A percentile compares a stretch with the other conserved stretches of the same genome.
Conservation (phyloP, 1,284 basidiomycete genomes). For the Cutaneotrichosporon sp. region DNA sequence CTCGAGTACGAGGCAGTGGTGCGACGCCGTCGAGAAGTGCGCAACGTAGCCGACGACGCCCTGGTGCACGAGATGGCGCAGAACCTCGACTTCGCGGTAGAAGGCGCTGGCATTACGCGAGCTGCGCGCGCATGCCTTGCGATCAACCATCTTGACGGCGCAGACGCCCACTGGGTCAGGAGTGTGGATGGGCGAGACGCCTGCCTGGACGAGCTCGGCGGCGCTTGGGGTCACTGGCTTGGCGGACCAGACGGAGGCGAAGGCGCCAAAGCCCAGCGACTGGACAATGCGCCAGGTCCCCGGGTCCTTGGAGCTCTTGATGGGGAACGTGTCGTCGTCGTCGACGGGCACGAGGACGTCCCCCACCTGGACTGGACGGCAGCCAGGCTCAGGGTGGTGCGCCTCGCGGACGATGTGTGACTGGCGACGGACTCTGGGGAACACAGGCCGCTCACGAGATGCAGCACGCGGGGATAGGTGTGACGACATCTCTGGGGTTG, state of each 20-base stretch:
- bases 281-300: constrained; percentile 57
- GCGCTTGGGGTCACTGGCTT: constrained; percentile 51
- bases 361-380: constrained; percentile 26
- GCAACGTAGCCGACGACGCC: constrained; percentile 74
- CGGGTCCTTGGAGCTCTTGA: constrained; percentile 15
- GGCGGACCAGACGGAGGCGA: constrained; percentile 75
- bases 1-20: constrained; percentile 81
- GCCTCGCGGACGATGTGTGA: constrained; percentile 18
- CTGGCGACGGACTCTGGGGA: neutral
- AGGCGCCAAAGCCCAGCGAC: constrained; percentile 70
- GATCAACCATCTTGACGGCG: constrained; percentile 81
- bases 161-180: constrained; percentile 41
- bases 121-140: constrained; percentile 60
- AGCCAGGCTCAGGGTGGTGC: constrained; percentile 22
- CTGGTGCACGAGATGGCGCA: constrained; percentile 82
- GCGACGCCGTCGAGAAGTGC: constrained; percentile 70
- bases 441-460: neutral
- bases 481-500: neutral
- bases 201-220: neutral
- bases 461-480: constrained; percentile 1
- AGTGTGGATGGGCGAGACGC: neutral
- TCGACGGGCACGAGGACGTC: constrained; percentile 29
- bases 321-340: constrained; percentile 19
- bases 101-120: constrained; percentile 79
- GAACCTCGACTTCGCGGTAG: constrained; percentile 81